phyloP scores from a whole-genome alignment of 2,329 filamentous ascomycete genomes.

The Nothopassalora personata region DNA sequence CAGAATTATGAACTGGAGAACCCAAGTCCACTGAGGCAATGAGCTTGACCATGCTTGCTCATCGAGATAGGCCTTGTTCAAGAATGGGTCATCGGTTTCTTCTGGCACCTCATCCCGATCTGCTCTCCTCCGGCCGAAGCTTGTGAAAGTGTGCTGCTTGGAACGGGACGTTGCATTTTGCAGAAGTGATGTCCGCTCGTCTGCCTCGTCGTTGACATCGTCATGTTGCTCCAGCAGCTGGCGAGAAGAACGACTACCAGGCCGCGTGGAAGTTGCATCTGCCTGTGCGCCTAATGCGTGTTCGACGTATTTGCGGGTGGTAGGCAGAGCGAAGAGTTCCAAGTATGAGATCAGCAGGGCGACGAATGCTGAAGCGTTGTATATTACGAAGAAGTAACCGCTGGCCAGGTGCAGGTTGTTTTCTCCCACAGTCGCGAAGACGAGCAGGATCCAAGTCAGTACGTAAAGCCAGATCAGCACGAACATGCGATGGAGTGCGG shows the following conservation, averaged over 20 bases:
- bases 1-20: constrained; percentile 75
- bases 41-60: constrained; percentile 83
- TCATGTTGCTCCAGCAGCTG: constrained; percentile 19
- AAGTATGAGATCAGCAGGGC: constrained; percentile 69
- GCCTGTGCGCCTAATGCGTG: constrained; percentile 41
- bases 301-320: constrained; percentile 65
- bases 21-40: constrained; percentile 79
- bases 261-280: constrained; percentile 21
- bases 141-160: constrained; percentile 48
- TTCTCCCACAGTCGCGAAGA: constrained; percentile 68
- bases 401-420: constrained; percentile 66
- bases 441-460: constrained; percentile 66
- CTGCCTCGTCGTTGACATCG: constrained; percentile 12
- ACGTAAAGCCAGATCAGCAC: constrained; percentile 78
- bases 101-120: constrained; percentile 31
- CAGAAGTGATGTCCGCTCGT: constrained; percentile 54
- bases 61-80: constrained; percentile 50
- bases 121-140: constrained; percentile 42
- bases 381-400: constrained; percentile 76
- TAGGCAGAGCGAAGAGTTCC: constrained; percentile 68
- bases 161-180: constrained; percentile 39
- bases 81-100: constrained; percentile 26
- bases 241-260: constrained; percentile 26
- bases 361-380: constrained; percentile 69
- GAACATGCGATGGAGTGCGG: constrained; percentile 78